phyloP scores from a whole-genome alignment of 139 green algal species.

The Volvox reticuliferus region DNA sequence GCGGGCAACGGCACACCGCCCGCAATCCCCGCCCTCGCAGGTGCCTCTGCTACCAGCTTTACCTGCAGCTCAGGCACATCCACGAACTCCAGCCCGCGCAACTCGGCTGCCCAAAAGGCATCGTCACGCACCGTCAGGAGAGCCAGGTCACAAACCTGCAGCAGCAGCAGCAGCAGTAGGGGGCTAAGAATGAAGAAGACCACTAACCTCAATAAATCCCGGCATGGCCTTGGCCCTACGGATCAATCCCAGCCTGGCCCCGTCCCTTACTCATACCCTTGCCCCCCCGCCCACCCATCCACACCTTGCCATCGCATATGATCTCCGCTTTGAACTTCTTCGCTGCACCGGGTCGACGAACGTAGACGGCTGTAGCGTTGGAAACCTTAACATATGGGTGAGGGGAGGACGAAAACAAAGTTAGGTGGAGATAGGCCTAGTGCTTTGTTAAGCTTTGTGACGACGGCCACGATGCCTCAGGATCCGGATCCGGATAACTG shows the following conservation, averaged over 20 bases:
- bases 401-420: too few relatives aligned
- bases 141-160: constrained; percentile 77
- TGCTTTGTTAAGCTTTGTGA: too few relatives aligned
- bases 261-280: not conserved
- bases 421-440: too few relatives aligned
- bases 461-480: too few relatives aligned
- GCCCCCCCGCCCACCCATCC: not conserved
- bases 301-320: constrained; percentile 76
- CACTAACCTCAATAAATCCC: not conserved
- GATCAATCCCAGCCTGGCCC: too few relatives aligned
- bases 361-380: constrained; percentile 79
- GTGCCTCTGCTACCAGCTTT: not conserved
- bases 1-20: not conserved
- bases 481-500: too few relatives aligned
- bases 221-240: not conserved
- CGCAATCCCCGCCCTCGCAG: not conserved
- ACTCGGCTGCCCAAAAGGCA: constrained; percentile 77
- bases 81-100: constrained; percentile 77
- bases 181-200: not conserved
- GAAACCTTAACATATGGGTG: constrained; percentile 62
- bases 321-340: constrained; percentile 85
- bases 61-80: constrained; percentile 85
- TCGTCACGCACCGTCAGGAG: constrained; percentile 85
- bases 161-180: too few relatives aligned
- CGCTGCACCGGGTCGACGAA: constrained; percentile 80